Conservation (phyloP, 192 early-diverging fungal species). For the Mortierella antarctica region DNA sequence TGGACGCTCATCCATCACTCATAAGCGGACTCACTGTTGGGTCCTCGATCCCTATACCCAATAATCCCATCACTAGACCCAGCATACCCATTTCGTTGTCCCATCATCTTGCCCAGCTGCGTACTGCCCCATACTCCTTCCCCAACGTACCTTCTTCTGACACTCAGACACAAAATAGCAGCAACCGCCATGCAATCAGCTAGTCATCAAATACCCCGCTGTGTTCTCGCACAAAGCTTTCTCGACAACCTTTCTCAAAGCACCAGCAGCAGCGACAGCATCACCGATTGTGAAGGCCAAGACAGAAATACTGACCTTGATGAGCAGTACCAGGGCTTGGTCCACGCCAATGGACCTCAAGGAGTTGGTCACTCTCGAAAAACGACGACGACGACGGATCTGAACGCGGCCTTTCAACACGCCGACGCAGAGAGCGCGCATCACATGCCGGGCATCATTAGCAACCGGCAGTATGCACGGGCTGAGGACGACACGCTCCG, state of each 20-base stretch:
- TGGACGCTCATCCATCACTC: not conserved
- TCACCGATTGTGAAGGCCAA: not conserved
- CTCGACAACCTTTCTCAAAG: constrained; percentile 18
- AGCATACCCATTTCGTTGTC: too few species aligned
- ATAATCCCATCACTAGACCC: too few species aligned
- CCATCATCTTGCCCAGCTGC: too few species aligned
- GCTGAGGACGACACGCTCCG: not conserved
- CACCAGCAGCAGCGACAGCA: not conserved
- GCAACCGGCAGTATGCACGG: constrained; percentile 3
- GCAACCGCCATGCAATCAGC: constrained; percentile 24
- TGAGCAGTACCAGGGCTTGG: constrained; percentile 25
- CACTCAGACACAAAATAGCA: not conserved
- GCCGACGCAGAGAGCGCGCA: not conserved
- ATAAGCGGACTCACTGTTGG: too few species aligned
- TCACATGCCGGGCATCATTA: constrained; percentile 3
- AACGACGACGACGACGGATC: not conserved
- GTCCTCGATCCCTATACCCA: too few species aligned
- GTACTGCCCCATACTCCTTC: too few species aligned
- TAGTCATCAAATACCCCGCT: constrained; percentile 18
- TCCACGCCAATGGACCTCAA: constrained; percentile 10
- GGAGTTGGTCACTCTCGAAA: not conserved
- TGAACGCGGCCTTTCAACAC: not conserved
- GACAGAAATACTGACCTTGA: constrained; percentile 32
- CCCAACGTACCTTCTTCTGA: not conserved
- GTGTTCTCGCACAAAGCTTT: constrained; percentile 21